Evolutionary conservation across 1,284 basidiomycete species (phyloP).

Genomic region (Pyrrhoderma lamaoense): DNA sequence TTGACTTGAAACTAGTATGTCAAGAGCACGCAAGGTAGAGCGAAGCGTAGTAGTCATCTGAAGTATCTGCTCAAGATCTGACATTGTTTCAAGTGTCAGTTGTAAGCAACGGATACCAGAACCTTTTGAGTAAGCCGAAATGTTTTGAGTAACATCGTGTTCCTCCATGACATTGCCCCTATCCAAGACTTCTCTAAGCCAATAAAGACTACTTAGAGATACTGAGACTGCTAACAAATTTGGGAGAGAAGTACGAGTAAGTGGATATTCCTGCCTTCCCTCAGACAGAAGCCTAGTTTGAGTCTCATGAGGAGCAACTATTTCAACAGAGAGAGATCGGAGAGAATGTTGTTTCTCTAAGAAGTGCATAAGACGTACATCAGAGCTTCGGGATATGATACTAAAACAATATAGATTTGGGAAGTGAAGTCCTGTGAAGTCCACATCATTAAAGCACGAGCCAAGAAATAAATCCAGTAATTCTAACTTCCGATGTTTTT

Average conservation of each 20-base stretch:
- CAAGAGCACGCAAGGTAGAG: slow-evolving; percentile 2
- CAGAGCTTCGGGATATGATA: slow-evolving; percentile 5
- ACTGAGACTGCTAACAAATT: slow-evolving; percentile 8
- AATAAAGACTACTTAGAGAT: slow-evolving; percentile 1
- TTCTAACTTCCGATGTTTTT: slow-evolving; percentile 1
- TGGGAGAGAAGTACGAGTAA: slow-evolving; percentile 3
- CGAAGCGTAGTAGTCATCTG: slow-evolving; percentile 1
- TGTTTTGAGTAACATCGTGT: not conserved
- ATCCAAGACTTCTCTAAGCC: slow-evolving; percentile 4
- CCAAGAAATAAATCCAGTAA: slow-evolving; percentile 11
- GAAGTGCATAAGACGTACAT: slow-evolving; percentile 2
- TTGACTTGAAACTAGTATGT: slow-evolving; percentile 9
- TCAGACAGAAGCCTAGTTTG: not conserved
- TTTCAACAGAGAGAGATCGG: slow-evolving; percentile 1
- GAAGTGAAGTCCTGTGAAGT: slow-evolving; percentile 2
- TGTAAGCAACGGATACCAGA: slow-evolving; percentile 4
- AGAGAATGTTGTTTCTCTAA: slow-evolving; percentile 1
- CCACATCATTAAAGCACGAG: not conserved
- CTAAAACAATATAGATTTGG: slow-evolving; percentile 8
- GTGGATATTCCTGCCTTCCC: not conserved
- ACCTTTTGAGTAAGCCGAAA: too few species aligned
- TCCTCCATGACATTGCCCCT: not conserved
- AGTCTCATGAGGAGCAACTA: not conserved
- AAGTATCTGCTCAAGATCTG: slow-evolving; percentile 5
- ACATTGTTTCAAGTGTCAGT: slow-evolving; percentile 5